Evolutionary conservation across 2,329 filamentous ascomycete genomes (phyloP), one percentile per base, ranked within the genome.

Genomic region (Lithohypha guttulata): DNA sequence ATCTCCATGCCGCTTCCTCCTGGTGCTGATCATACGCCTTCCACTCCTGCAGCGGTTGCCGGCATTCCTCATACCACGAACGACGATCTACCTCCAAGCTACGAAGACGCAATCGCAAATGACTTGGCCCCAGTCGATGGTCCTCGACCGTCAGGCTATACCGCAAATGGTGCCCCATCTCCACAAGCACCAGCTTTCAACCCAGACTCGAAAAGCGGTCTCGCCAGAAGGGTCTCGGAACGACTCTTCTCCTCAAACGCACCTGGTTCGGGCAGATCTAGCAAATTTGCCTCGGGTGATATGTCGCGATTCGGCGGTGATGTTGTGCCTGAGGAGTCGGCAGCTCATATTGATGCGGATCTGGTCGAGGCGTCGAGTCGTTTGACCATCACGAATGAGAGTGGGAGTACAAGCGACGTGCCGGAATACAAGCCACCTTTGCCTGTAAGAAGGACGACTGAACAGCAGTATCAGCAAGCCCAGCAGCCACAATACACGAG

Each of bases 101-200:
- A 96, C 55, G 86, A 94, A 60, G 87, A 95, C 60, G 86, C 85
- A 9, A 79, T 95, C 62, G 86, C 85, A 5, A 79, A 84, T 48
- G 75, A 79, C 42, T 62, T 91, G 45, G 79, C 75, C 23, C 83
- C 84, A 1, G 75, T 85, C 41, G 74, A 84, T 55, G 81, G 78
- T 44, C 65, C 79, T 18, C 69, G 86, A 51, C 59, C 63, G 53
- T 62, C 67, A 54, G 68, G 68, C 60, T 59, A 63, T 55, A 56
- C 61, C 59, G 57, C 59, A 54, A 55, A 58, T 11, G 38, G 45
- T 7, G 27, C 43, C 10, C 4, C 39, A 11, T 26, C 41, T 14
- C 19, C 38, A 11, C 32, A 26, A 29, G 25, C 34, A 27, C 37
- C 40, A 19, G 44, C 43, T 9, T 51, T 51, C 39, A 48, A 49